Conservation (phyloP, 495 filamentous ascomycete species). For the Amniculicola lignicola region DNA sequence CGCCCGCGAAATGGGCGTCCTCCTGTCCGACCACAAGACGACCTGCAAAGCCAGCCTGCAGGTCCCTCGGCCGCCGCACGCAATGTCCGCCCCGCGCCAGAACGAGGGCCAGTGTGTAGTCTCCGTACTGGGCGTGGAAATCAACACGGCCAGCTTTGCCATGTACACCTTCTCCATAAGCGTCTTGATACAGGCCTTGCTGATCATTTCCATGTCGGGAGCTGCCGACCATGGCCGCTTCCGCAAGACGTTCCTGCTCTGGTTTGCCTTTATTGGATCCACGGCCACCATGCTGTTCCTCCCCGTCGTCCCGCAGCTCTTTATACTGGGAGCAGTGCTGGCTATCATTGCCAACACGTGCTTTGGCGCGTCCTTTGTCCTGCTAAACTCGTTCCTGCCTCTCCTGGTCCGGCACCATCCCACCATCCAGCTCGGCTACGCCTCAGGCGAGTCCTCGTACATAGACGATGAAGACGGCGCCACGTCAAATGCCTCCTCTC, state of each 20-base stretch:
- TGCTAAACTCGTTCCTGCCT: conserved; percentile 49
- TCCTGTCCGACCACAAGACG: conserved; percentile 67
- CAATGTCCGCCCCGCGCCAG: conserved; percentile 14
- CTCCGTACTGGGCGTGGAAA: conserved; percentile 72
- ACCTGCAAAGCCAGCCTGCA: conserved; percentile 62
- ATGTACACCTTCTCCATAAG: conserved; percentile 97
- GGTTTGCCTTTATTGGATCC: conserved; percentile 78
- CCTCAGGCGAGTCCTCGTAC: conserved; percentile 18
- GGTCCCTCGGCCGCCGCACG: conserved; percentile 11
- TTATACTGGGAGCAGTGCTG: conserved; percentile 74
- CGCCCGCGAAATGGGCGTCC: conserved; percentile 83
- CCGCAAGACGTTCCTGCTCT: conserved; percentile 79
- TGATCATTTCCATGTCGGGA: conserved; percentile 93
- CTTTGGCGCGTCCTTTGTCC: conserved; percentile 46
- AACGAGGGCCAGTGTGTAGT: conserved; percentile 74
- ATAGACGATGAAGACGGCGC: conserved; percentile 19
- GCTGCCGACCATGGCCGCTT: conserved; percentile 94
- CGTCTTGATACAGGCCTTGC: conserved; percentile 79
- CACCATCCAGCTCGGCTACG: conserved; percentile 26
- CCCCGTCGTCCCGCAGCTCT: conserved; percentile 66
- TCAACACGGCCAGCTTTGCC: conserved; percentile 96
- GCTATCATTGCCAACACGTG: conserved; percentile 89
- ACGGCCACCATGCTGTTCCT: conserved; percentile 86
- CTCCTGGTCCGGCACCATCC: conserved; percentile 47
- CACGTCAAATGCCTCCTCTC: conserved; percentile 4